A percentile compares a stretch with the other conserved stretches of the same genome.
Evolutionary conservation across 106 monocot species (phyloP).

Genomic region (Iris macrosiphon): DNA sequence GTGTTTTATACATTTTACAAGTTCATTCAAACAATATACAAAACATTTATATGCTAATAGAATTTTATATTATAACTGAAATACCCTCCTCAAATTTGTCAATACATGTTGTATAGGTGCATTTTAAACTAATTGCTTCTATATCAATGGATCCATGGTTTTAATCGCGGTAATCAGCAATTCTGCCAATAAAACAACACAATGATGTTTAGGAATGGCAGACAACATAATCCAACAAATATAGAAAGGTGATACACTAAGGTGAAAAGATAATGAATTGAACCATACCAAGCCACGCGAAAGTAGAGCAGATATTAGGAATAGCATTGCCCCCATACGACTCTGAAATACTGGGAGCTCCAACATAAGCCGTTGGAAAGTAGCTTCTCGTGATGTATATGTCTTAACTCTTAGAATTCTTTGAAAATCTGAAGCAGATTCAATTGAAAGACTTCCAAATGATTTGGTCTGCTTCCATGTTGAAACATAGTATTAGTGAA

Average conservation of each 20-base stretch:
- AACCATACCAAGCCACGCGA: conserved; percentile 90
- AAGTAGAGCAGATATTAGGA: conserved; percentile 90
- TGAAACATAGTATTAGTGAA: too few relatives aligned
- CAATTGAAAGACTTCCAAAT: conserved; percentile 63
- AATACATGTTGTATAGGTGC: too few relatives aligned
- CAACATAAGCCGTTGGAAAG: conserved; percentile 40
- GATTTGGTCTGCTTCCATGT: conserved; percentile 41
- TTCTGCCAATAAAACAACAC: too few relatives aligned
- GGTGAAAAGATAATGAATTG: background rate
- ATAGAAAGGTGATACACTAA: background rate
- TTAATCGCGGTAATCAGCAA: too few relatives aligned
- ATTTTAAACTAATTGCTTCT: too few relatives aligned
- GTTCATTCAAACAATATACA: too few relatives aligned
- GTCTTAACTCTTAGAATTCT: conserved; percentile 62
- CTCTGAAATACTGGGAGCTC: conserved; percentile 67
- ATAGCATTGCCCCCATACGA: conserved; percentile 83
- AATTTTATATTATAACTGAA: too few relatives aligned
- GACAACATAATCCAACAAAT: background rate
- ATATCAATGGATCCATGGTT: too few relatives aligned
- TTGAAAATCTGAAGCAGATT: conserved; percentile 84
- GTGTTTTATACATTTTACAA: too few relatives aligned
- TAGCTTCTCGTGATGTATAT: conserved; percentile 37
- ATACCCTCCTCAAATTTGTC: too few relatives aligned
- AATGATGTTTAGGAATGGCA: too few relatives aligned
- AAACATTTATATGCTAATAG: too few relatives aligned